A percentile compares a stretch with the other conserved stretches of the same genome.
phyloP scores from a whole-genome alignment of 2,329 filamentous ascomycete genomes.

The Beauveria caledonica region DNA sequence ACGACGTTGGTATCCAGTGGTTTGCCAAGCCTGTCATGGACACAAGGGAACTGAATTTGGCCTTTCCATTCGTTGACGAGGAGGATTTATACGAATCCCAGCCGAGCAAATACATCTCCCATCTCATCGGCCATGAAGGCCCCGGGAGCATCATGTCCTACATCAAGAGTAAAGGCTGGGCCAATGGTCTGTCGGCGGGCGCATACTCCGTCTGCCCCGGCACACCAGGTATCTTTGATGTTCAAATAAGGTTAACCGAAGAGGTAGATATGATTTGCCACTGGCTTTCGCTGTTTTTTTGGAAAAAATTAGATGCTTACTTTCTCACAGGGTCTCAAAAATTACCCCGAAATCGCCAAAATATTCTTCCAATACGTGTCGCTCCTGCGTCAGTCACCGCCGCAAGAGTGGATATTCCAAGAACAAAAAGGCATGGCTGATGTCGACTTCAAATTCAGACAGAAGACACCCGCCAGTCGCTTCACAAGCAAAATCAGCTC shows the following conservation, averaged over 20 bases:
- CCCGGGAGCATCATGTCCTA: conserved; percentile 87
- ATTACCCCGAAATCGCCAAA: conserved; percentile 76
- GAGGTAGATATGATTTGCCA: conserved; percentile 44
- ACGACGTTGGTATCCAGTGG: conserved; percentile 55
- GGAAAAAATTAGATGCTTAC: conserved; percentile 1
- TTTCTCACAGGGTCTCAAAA: conserved; percentile 52
- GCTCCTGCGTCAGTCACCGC: conserved; percentile 69
- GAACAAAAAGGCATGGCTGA: conserved; percentile 87
- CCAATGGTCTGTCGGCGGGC: conserved; percentile 72
- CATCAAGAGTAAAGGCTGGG: conserved; percentile 85
- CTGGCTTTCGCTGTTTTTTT: too few species aligned
- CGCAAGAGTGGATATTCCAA: conserved; percentile 88
- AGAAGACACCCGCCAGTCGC: conserved; percentile 81
- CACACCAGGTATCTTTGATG: conserved; percentile 66
- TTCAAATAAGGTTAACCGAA: conserved; percentile 72
- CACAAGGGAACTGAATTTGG: conserved; percentile 66
- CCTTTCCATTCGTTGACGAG: conserved; percentile 80
- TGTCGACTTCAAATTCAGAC: conserved; percentile 89
- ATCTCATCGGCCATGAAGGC: conserved; percentile 86
- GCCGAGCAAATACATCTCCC: conserved; percentile 77
- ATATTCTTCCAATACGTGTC: conserved; percentile 87
- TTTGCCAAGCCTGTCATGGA: conserved; percentile 93
- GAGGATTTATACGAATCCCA: conserved; percentile 71
- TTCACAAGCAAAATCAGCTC: conserved; percentile 81
- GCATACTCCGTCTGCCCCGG: conserved; percentile 70